Conservation (phyloP, 1,284 basidiomycete species). For the Sparassis latifolia region DNA sequence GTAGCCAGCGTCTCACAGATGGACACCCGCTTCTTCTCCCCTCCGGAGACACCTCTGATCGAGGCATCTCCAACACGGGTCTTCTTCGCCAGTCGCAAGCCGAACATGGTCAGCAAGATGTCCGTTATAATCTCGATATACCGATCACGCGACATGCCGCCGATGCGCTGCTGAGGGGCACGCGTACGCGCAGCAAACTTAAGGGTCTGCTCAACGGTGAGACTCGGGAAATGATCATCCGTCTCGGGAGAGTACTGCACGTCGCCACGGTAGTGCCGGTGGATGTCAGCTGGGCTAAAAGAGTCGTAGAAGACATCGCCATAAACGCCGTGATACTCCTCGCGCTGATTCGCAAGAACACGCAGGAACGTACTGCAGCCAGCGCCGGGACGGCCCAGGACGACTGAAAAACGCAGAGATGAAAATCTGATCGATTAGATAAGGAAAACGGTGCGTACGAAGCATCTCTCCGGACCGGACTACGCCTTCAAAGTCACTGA, state of each 20-base stretch:
- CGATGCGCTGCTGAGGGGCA: slow-evolving; percentile 42
- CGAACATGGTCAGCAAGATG: slow-evolving; percentile 64
- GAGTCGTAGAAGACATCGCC: slow-evolving; percentile 67
- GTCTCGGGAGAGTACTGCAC: slow-evolving; percentile 65
- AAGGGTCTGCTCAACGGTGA: slow-evolving; percentile 67
- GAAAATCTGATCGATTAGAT: neutral
- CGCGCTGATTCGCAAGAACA: slow-evolving; percentile 60
- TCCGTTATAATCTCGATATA: slow-evolving; percentile 43
- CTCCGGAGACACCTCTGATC: slow-evolving; percentile 74
- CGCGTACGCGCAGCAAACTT: slow-evolving; percentile 57
- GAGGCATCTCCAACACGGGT: slow-evolving; percentile 70
- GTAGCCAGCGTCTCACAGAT: slow-evolving; percentile 66
- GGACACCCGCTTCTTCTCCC: slow-evolving; percentile 77
- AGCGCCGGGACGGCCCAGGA: slow-evolving; percentile 59
- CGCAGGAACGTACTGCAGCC: slow-evolving; percentile 75
- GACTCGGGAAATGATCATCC: slow-evolving; percentile 70
- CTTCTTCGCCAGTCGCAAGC: slow-evolving; percentile 52
- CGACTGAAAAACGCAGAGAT: slow-evolving; percentile 29
- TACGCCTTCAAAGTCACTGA: slow-evolving; percentile 43
- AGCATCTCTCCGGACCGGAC: slow-evolving; percentile 60
- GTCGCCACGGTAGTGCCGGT: slow-evolving; percentile 56
- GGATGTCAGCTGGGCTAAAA: slow-evolving; percentile 46
- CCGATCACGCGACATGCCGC: slow-evolving; percentile 36
- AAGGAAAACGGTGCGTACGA: slow-evolving; percentile 26
- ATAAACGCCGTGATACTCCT: slow-evolving; percentile 51